These are phyloP conservation scores for Puccinia novopanici DNA, from an alignment of 1,284 basidiomycete species.

Conservation along the genomic window DNA sequence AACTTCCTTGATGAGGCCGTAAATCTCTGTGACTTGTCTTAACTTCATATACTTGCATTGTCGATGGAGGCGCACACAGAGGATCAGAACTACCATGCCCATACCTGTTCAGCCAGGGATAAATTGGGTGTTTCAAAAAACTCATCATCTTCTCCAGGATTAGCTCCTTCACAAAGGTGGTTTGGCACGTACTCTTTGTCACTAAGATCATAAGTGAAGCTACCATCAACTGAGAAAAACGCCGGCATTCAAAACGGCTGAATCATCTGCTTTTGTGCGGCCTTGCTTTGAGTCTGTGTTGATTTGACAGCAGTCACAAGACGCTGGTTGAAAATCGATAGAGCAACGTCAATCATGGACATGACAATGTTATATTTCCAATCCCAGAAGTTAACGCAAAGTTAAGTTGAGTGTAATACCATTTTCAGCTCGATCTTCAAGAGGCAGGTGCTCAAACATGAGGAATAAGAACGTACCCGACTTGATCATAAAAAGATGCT, in stretches of 20 bases:
- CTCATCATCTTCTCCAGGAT: slow-evolving; percentile 63
- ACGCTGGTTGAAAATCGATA: slow-evolving; percentile 71
- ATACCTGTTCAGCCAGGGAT: no score
- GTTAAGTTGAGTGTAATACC: slow-evolving; percentile 76
- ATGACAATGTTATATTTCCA: slow-evolving; percentile 92
- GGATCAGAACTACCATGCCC: no score
- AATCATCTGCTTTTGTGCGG: slow-evolving; percentile 30
- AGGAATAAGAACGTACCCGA: slow-evolving; percentile 84
- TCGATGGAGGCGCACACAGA: background rate
- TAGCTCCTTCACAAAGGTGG: slow-evolving; percentile 52
- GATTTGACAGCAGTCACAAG: slow-evolving; percentile 12
- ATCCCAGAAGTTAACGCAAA: slow-evolving; percentile 93
- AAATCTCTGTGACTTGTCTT: slow-evolving; percentile 17
- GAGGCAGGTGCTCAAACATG: slow-evolving; percentile 88
- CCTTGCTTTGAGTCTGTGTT: slow-evolving; percentile 33
- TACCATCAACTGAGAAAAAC: slow-evolving; percentile 50
- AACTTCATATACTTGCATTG: slow-evolving; percentile 29
- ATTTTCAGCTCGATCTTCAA: slow-evolving; percentile 89
- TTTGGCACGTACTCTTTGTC: slow-evolving; percentile 34
- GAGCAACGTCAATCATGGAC: slow-evolving; percentile 85
- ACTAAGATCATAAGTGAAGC: slow-evolving; percentile 30
- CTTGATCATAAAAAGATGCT: slow-evolving; percentile 52
- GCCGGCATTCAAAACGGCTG: slow-evolving; percentile 40
- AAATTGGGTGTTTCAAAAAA: slow-evolving; percentile 76
- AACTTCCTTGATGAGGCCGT: slow-evolving; percentile 7